These are phyloP conservation scores for Pelargonium nanum DNA, from an alignment of 345 rosid genomes.

Conservation along the genomic window DNA sequence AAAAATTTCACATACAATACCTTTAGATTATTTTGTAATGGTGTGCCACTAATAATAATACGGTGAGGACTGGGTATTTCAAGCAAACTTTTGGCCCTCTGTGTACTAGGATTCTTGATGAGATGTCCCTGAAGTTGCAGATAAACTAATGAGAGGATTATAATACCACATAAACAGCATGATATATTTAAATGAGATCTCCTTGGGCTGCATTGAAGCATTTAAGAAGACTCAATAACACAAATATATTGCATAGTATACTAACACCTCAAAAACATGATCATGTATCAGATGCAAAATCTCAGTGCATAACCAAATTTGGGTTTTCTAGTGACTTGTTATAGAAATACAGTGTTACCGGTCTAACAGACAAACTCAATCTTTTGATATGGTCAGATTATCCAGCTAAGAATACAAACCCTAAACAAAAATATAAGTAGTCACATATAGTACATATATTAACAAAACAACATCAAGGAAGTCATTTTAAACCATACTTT, in stretches of 20 bases:
- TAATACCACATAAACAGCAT: neutral
- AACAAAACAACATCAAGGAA: too few species aligned
- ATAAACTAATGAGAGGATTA: neutral
- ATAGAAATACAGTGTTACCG: too few species aligned
- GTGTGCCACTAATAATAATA: slow-evolving; percentile 86
- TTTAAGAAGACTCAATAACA: neutral
- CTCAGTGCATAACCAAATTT: too few species aligned
- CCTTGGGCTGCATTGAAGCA: neutral
- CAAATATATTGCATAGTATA: neutral
- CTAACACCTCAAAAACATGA: too few species aligned
- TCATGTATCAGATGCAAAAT: too few species aligned
- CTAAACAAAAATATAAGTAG: too few species aligned
- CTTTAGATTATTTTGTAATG: slow-evolving; percentile 93
- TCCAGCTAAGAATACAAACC: too few species aligned
- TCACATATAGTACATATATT: too few species aligned
- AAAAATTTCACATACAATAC: slow-evolving; percentile 29
- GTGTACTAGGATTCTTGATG: slow-evolving; percentile 91
- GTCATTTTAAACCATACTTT: too few species aligned
- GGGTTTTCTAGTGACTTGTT: too few species aligned
- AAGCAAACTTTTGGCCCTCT: slow-evolving; percentile 94
- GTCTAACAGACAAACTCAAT: too few species aligned
- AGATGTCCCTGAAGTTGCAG: slow-evolving; percentile 73
- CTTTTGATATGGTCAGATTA: too few species aligned
- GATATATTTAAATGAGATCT: neutral
- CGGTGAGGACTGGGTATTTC: slow-evolving; percentile 90